These are phyloP conservation scores for Diplogelasinospora grovesii DNA, from an alignment of 495 filamentous ascomycete species.

Conservation along the genomic window DNA sequence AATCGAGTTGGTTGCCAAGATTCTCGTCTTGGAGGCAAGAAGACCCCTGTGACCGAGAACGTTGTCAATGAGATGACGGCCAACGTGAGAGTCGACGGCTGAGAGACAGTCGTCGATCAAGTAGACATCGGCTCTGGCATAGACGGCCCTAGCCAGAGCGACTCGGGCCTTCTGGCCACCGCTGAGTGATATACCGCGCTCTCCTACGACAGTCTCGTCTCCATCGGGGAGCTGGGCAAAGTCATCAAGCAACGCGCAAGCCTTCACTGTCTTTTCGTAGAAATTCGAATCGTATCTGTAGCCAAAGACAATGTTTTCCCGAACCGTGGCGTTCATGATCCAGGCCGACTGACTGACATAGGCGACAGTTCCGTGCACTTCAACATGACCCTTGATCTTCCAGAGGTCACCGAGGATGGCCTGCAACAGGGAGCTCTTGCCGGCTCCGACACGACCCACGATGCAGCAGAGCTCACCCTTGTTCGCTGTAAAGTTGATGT, in stretches of 20 bases:
- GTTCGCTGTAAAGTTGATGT: conserved; percentile 78
- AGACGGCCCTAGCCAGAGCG: conserved; percentile 92
- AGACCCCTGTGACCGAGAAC: conserved; percentile 84
- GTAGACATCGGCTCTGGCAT: conserved; percentile 95
- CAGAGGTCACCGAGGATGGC: conserved; percentile 83
- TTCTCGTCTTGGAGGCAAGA: conserved; percentile 77
- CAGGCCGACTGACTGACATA: conserved; percentile 91
- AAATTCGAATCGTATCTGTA: conserved; percentile 92
- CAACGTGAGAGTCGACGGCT: conserved; percentile 96
- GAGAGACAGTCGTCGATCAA: conserved; percentile 90
- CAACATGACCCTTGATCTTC: conserved; percentile 81
- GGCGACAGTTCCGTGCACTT: conserved; percentile 71
- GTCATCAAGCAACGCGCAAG: conserved; percentile 87
- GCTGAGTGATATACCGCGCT: conserved; percentile 93
- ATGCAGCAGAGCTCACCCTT: conserved; percentile 92
- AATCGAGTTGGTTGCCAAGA: conserved; percentile 94
- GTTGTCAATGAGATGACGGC: conserved; percentile 86
- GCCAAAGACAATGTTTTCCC: conserved; percentile 96
- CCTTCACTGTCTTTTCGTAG: conserved; percentile 89
- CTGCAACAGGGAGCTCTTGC: conserved; percentile 89
- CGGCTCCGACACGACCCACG: conserved; percentile 89
- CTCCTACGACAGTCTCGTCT: conserved; percentile 93
- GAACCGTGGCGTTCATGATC: conserved; percentile 97
- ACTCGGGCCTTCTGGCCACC: conserved; percentile 95
- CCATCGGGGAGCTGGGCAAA: conserved; percentile 91